Conservation (phyloP, 768 basidiomycete genomes). For the Amanita thiersii region DNA sequence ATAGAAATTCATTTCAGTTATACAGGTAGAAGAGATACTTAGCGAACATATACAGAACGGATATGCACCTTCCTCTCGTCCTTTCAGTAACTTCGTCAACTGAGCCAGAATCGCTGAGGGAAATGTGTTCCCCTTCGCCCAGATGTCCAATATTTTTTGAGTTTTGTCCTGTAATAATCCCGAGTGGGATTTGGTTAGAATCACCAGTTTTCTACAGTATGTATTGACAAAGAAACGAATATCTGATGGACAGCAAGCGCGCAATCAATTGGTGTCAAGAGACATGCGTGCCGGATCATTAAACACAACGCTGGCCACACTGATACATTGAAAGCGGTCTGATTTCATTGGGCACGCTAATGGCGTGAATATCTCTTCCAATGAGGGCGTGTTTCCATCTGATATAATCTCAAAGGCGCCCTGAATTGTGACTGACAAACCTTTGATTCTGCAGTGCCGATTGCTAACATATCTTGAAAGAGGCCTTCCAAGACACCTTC, state of each 20-base stretch:
- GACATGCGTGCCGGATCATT: too few relatives aligned
- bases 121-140: slow-evolving; percentile 89
- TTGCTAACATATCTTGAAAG: slow-evolving; percentile 73
- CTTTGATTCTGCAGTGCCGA: slow-evolving; percentile 67
- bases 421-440: slow-evolving; percentile 58
- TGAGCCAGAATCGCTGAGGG: slow-evolving; percentile 66
- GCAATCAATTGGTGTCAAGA: too few relatives aligned
- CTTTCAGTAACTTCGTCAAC: slow-evolving; percentile 62
- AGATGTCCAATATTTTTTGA: slow-evolving; percentile 96
- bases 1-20: slow-evolving; percentile 55
- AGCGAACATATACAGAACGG: slow-evolving; percentile 61
- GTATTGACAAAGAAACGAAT: too few relatives aligned
- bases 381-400: too few relatives aligned
- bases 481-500: slow-evolving; percentile 88
- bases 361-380: too few relatives aligned
- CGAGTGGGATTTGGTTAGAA: too few relatives aligned
- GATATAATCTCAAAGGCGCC: too few relatives aligned
- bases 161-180: slow-evolving; percentile 91
- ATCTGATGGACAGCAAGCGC: too few relatives aligned
- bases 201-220: too few relatives aligned
- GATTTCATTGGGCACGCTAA: too few relatives aligned
- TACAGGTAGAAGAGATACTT: slow-evolving; percentile 65
- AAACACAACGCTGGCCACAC: too few relatives aligned
- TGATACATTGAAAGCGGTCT: too few relatives aligned
- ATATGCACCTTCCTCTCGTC: slow-evolving; percentile 86